phyloP scores from a whole-genome alignment of 148 eudicot genomes.

The Fagopyrum homotropicum region DNA sequence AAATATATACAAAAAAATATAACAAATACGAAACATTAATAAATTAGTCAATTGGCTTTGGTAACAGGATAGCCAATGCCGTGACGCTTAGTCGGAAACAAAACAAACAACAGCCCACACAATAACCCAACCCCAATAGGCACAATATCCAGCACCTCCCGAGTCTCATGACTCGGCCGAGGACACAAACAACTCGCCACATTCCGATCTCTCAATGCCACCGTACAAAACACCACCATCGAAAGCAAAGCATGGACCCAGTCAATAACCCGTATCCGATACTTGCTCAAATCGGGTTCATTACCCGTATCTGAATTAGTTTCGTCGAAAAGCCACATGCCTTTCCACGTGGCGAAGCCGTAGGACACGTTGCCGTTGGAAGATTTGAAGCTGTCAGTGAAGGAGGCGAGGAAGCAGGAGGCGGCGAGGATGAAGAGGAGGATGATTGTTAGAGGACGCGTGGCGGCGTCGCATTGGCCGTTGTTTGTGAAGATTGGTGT shows the following conservation, averaged over 20 bases:
- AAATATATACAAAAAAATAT: too few species aligned
- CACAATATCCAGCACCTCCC: conserved; percentile 34
- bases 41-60: not conserved
- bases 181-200: conserved; percentile 61
- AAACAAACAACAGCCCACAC: conserved; percentile 50
- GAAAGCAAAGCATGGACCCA: conserved; percentile 53
- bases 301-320: conserved; percentile 4
- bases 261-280: conserved; percentile 39
- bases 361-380: conserved; percentile 63
- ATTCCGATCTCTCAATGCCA: conserved; percentile 39
- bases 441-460: conserved; percentile 22
- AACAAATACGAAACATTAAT: too few species aligned
- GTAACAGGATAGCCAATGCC: conserved; percentile 31
- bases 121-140: conserved; percentile 53
- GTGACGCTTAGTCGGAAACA: conserved; percentile 61
- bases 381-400: conserved; percentile 57
- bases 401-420: conserved; percentile 46
- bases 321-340: conserved; percentile 60
- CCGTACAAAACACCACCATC: conserved; percentile 26
- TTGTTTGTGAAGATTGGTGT: conserved; percentile 53
- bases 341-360: conserved; percentile 51
- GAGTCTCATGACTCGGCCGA: conserved; percentile 39
- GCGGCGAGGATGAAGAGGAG: conserved; percentile 30
- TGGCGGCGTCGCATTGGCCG: conserved; percentile 36
- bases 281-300: conserved; percentile 29